These are phyloP conservation scores for Talaromyces thailandensis DNA, from an alignment of 495 filamentous ascomycete species.

Conservation along the genomic window DNA sequence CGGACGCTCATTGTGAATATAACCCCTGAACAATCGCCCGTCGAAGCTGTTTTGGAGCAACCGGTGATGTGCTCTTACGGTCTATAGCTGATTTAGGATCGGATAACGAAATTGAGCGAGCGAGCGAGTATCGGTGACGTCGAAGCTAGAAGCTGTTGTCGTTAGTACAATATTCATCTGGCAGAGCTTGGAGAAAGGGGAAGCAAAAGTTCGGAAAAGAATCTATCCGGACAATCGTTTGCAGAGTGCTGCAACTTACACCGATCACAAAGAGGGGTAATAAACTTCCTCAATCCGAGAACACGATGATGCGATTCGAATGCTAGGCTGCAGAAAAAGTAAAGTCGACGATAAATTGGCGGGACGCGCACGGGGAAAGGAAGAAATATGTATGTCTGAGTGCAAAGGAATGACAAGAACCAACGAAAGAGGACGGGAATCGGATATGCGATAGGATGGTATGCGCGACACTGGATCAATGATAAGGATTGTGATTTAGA, in stretches of 20 bases:
- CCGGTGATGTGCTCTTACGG: background rate
- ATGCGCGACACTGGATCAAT: background rate
- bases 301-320: background rate
- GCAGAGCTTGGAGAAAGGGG: background rate
- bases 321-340: background rate
- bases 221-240: background rate
- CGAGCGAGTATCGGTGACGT: background rate
- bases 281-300: background rate
- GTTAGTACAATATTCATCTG: background rate
- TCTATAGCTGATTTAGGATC: background rate
- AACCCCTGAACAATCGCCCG: background rate
- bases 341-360: background rate
- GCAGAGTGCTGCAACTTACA: background rate
- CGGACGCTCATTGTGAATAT: conserved; percentile 28
- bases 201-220: background rate
- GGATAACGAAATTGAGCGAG: background rate
- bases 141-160: background rate
- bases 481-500: background rate
- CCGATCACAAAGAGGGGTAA: background rate
- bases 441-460: background rate
- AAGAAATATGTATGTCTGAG: background rate
- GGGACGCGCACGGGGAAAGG: background rate
- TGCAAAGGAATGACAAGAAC: background rate
- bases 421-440: background rate
- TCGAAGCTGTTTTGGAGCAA: background rate